Percentiles rank a stretch among this genome's conserved stretches.
Conservation (phyloP, 2,329 filamentous ascomycete species). For the Aspergillus transmontanensis region DNA sequence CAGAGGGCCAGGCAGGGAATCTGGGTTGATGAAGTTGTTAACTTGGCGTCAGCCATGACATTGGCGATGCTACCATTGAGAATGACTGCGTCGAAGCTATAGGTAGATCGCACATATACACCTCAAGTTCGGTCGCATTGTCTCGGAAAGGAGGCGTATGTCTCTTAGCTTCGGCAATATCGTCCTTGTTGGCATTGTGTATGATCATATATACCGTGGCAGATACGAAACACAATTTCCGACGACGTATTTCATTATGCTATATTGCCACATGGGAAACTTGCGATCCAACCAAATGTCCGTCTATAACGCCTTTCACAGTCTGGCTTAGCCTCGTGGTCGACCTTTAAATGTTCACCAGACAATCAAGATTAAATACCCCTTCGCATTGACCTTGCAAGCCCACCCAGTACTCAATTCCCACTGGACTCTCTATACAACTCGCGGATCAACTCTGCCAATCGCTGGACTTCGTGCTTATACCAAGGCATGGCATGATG, state of each 20-base stretch:
- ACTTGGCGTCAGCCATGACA: fast-evolving
- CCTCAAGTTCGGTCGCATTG: too few species aligned
- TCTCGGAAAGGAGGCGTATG: too few species aligned
- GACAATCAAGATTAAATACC: neutral
- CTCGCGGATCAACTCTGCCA: constrained; percentile 18
- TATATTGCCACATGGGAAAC: neutral
- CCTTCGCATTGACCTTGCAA: neutral
- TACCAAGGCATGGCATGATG: constrained; percentile 30
- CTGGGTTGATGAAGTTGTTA: too few species aligned
- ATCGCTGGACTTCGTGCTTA: constrained; percentile 18
- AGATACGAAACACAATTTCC: too few species aligned
- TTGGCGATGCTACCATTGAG: too few species aligned
- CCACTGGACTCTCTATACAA: constrained; percentile 8
- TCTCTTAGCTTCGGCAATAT: too few species aligned
- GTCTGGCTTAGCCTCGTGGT: neutral
- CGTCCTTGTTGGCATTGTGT: too few species aligned
- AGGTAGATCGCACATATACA: too few species aligned
- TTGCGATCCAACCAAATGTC: too few species aligned
- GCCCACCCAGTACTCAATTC: neutral
- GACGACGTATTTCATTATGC: neutral
- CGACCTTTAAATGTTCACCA: neutral
- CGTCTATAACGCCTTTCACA: neutral
- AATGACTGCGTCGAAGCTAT: too few species aligned
- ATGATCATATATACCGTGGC: too few species aligned
- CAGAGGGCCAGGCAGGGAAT: too few species aligned